Conservation (phyloP, 345 rosid genomes). For the Hibiscus tridactylites region DNA sequence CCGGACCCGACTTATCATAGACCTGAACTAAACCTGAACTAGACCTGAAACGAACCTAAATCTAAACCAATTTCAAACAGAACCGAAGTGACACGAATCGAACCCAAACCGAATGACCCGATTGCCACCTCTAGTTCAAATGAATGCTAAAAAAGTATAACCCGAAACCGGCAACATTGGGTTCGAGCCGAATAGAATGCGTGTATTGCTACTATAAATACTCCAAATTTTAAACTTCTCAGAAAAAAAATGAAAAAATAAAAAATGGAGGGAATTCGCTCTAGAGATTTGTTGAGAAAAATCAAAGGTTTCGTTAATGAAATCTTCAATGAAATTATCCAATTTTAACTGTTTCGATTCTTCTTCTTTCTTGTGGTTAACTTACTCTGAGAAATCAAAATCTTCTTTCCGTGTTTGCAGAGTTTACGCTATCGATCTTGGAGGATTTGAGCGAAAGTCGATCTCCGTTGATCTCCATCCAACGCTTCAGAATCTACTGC, state of each 20-base stretch:
- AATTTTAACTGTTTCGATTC: not conserved
- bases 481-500: conserved; percentile 64
- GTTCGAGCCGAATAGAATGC: too few relatives aligned
- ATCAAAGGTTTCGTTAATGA: conserved; percentile 42
- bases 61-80: too few relatives aligned
- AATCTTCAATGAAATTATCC: not conserved
- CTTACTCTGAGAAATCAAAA: not conserved
- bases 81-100: too few relatives aligned
- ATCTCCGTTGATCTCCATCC: conserved; percentile 40
- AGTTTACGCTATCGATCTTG: conserved; percentile 45
- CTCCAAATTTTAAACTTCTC: not conserved
- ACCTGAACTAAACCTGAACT: too few relatives aligned
- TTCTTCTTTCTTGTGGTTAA: not conserved
- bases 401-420: conserved; percentile 27
- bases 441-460: conserved; percentile 38
- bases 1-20: too few relatives aligned
- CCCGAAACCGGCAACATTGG: too few relatives aligned
- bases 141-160: too few relatives aligned
- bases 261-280: conserved; percentile 55
- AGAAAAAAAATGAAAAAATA: not conserved
- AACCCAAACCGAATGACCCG: too few relatives aligned
- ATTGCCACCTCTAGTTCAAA: too few relatives aligned
- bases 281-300: conserved; percentile 31
- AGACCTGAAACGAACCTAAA: too few relatives aligned
- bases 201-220: not conserved